Percentiles rank a stretch among this genome's conserved stretches.
phyloP scores from a whole-genome alignment of 495 filamentous ascomycete species.

The Aspergillus carlsbadensis region DNA sequence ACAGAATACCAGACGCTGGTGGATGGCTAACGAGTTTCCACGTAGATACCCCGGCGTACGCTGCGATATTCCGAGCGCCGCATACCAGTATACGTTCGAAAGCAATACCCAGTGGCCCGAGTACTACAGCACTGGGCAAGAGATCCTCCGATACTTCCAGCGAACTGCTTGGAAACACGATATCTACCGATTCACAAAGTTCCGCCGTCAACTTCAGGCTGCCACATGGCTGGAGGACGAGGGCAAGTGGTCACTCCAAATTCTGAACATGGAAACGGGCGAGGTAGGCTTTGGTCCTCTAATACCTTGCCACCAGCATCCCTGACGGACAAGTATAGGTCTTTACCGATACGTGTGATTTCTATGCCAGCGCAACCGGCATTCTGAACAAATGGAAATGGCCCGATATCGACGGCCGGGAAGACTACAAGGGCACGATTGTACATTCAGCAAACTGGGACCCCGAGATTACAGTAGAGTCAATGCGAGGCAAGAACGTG shows the following conservation, averaged over 20 bases:
- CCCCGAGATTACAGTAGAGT: too few species aligned
- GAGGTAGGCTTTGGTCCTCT: too few species aligned
- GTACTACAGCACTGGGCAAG: neutral
- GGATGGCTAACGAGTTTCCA: too few species aligned
- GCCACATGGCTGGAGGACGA: neutral
- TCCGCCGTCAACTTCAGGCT: neutral
- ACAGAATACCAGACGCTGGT: too few species aligned
- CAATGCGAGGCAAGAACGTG: too few species aligned
- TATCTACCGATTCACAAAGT: neutral
- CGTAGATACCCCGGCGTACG: too few species aligned
- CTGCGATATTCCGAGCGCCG: conserved; percentile 31
- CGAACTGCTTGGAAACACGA: neutral
- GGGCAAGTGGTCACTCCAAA: conserved; percentile 47
- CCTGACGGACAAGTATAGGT: conserved; percentile 21
- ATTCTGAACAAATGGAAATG: conserved; percentile 49
- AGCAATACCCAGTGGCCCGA: neutral
- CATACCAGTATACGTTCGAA: conserved; percentile 39
- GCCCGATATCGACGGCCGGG: conserved; percentile 46
- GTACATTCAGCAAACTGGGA: conserved; percentile 29
- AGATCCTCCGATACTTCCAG: neutral
- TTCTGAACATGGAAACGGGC: conserved; percentile 15
- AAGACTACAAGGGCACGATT: conserved; percentile 43
- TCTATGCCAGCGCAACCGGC: conserved; percentile 50
- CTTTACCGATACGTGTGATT: conserved; percentile 42
- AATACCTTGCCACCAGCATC: too few species aligned